These are phyloP conservation scores for Magnusiomyces clavatus DNA, from an alignment of 1,139 yeast genomes.

Conservation along the genomic window DNA sequence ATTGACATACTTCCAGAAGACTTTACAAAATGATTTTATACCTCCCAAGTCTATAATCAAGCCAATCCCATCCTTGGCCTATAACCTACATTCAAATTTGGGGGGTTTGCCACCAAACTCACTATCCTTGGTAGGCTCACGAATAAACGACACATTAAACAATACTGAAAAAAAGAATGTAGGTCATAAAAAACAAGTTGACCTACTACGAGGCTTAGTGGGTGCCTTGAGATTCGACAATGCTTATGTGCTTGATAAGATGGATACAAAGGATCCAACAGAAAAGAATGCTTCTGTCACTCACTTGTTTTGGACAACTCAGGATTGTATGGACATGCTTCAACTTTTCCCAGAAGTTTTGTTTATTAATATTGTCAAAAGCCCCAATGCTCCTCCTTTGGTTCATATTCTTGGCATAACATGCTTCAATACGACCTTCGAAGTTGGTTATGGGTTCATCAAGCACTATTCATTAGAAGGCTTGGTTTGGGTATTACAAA, in stretches of 20 bases:
- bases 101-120: not conserved
- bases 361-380: slow-evolving; percentile 9
- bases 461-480: slow-evolving; percentile 7
- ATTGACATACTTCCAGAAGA: slow-evolving; percentile 13
- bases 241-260: slow-evolving; percentile 11
- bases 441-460: slow-evolving; percentile 13
- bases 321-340: slow-evolving; percentile 14
- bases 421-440: slow-evolving; percentile 13
- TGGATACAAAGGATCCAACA: slow-evolving; percentile 1
- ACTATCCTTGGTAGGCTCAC: not conserved
- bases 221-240: slow-evolving; percentile 15
- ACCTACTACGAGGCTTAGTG: slow-evolving; percentile 10
- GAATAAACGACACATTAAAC: not conserved
- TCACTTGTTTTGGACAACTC: slow-evolving; percentile 13
- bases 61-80: not conserved
- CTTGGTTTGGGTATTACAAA: slow-evolving; percentile 12
- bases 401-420: slow-evolving; percentile 15
- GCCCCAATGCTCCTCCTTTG: slow-evolving; percentile 6
- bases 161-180: not conserved
- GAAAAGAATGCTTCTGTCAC: slow-evolving; percentile 10
- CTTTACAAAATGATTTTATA: slow-evolving; percentile 8
- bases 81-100: not conserved
- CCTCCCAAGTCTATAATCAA: slow-evolving; percentile 1
- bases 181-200: slow-evolving; percentile 2
- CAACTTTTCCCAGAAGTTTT: slow-evolving; percentile 14